phyloP scores from a whole-genome alignment of 768 basidiomycete genomes.

The Mycena indigotica region DNA sequence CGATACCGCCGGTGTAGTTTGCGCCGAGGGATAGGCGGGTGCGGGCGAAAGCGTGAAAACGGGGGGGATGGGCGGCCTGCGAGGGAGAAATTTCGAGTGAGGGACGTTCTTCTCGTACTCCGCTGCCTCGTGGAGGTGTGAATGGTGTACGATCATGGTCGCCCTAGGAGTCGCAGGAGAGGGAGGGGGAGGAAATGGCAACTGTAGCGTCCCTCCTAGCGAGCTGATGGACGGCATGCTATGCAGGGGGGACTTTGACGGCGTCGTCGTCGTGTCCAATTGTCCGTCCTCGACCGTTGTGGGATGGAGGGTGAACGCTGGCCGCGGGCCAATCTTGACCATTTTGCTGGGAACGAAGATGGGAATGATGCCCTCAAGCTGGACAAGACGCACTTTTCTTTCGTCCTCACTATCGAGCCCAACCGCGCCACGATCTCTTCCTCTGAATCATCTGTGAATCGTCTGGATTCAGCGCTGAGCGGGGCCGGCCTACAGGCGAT shows the following conservation, averaged over 20 bases:
- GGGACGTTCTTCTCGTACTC: no score
- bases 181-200: neutral
- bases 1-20: conserved; percentile 1
- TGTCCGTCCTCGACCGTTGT: neutral
- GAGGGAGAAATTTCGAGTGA: neutral
- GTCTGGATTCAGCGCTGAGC: neutral
- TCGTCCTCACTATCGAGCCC: neutral
- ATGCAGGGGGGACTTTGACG: neutral
- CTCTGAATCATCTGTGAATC: neutral
- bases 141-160: neutral
- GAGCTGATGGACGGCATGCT: neutral
- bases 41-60: neutral
- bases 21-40: neutral
- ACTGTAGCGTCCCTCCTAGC: no score
- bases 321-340: neutral
- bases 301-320: neutral
- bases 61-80: neutral
- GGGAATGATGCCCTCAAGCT: neutral
- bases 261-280: neutral
- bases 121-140: neutral
- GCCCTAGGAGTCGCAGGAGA: neutral
- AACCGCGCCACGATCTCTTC: neutral
- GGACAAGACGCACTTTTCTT: neutral
- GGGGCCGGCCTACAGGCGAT: no score
- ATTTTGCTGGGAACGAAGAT: neutral